Base-by-base conservation (phyloP, 495 filamentous ascomycete species). In the Penicillium soppii region DNA sequence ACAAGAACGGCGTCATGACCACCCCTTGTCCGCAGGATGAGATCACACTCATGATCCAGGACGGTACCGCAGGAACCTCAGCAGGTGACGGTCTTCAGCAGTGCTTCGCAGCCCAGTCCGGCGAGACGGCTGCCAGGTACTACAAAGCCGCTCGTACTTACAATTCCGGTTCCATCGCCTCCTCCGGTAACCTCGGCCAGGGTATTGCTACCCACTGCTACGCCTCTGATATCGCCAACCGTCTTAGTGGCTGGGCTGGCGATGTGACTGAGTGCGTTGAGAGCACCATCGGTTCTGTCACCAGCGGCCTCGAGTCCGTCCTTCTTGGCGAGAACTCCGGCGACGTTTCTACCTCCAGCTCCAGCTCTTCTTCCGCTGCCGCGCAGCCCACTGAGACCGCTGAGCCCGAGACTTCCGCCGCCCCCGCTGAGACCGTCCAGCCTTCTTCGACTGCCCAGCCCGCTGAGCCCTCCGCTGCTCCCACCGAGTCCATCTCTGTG, bases 131-230 rank as follows among this genome's bases (percentile, higher is more conserved):
- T 4, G 48, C 65, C 10, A 59, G 61, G 19, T 80, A 69, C 63
- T 83, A 83, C 66, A 64, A 63, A 43, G 76, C 72, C 4, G 76
- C 79, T 5, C 69, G 79, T 36, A 69, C 73, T 42, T 85, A 83
- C 66, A 85, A 85, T 71, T 81, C 80, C 23, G 81, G 82, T 49
- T 73, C 69, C 12, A 43, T 83, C 29, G 72, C 53, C 25, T 6
- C 59, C 13, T 60, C 54, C 25, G 73, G 71, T 7, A 78, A 82
- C 59, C 62, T 83, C n/a, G 72, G 71, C 47, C 54, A 60, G 9
- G 81, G 79, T 10, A 54, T 63, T 32, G 77, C 79, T 17, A 83
- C 81, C 25, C 67, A 72, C 58, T 82, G 79, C 65, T 85, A 85
- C 54, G 63, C 71, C 23, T 75, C 74, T 6, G 81, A 85, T 51